phyloP scores from a whole-genome alignment of 2,329 filamentous ascomycete species.

The Fusarium circinatum region DNA sequence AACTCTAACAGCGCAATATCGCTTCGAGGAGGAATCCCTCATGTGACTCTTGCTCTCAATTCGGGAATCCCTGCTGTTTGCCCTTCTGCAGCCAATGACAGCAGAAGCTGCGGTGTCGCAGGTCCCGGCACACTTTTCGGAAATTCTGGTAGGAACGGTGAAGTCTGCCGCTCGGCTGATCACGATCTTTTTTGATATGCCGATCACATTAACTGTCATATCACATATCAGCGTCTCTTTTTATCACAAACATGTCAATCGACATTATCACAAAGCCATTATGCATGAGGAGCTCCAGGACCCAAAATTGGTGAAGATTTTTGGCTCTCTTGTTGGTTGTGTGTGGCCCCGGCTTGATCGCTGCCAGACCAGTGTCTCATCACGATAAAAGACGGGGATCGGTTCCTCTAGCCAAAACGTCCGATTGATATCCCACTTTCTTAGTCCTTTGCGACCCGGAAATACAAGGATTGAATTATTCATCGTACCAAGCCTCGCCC shows the following conservation, averaged over 20 bases:
- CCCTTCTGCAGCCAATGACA: conserved; percentile 11
- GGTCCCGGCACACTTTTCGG: conserved; percentile 13
- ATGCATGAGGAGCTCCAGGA: not conserved
- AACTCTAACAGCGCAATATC: conserved; percentile 18
- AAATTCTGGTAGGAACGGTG: conserved; percentile 32
- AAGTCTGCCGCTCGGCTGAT: conserved; percentile 1
- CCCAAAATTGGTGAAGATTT: conserved; percentile 8
- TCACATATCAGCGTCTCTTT: not conserved
- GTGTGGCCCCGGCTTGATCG: conserved; percentile 27
- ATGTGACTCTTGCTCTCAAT: conserved; percentile 12
- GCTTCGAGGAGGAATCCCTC: not conserved
- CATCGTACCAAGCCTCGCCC: conserved; percentile 4
- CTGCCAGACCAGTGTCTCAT: conserved; percentile 43
- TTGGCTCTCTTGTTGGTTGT: not conserved
- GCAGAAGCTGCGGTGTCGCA: conserved; percentile 1
- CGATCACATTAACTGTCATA: conserved; percentile 6
- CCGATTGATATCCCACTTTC: conserved; percentile 7
- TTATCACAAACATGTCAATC: not conserved
- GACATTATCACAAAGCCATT: not conserved
- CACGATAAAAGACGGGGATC: conserved; percentile 22
- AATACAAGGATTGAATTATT: conserved; percentile 16
- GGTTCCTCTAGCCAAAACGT: conserved; percentile 21
- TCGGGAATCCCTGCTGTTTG: conserved; percentile 7
- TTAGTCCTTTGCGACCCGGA: conserved; percentile 1
- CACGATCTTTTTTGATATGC: conserved; percentile 25